These are phyloP conservation scores for Spencermartinsiella ligniputridi DNA, from an alignment of 1,139 yeast genomes.

Conservation along the genomic window DNA sequence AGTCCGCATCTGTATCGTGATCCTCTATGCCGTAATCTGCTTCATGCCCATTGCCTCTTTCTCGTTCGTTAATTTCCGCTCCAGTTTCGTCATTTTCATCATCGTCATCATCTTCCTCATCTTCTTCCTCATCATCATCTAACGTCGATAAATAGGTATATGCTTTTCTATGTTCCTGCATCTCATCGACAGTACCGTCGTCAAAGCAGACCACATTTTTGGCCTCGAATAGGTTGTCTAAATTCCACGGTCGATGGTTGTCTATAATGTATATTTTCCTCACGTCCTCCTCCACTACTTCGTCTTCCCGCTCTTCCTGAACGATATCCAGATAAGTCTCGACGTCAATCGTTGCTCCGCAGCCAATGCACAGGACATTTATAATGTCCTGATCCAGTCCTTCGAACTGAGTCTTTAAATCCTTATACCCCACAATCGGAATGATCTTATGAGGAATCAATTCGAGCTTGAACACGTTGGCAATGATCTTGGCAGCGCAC, in stretches of 20 bases:
- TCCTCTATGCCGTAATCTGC: slow-evolving; percentile 38
- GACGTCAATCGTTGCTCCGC: slow-evolving; percentile 92
- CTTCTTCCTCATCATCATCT: slow-evolving; percentile 32
- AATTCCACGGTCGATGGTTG: slow-evolving; percentile 94
- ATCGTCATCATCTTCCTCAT: slow-evolving; percentile 26
- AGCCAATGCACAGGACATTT: slow-evolving; percentile 78
- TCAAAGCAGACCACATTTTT: slow-evolving; percentile 78
- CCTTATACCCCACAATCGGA: slow-evolving; percentile 93
- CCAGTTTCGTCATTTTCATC: slow-evolving; percentile 16
- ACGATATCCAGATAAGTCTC: slow-evolving; percentile 72
- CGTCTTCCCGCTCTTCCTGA: slow-evolving; percentile 33
- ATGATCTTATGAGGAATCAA: slow-evolving; percentile 82
- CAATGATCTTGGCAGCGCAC: slow-evolving; percentile 78
- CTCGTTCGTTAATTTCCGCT: slow-evolving; percentile 1
- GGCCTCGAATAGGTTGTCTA: slow-evolving; percentile 87
- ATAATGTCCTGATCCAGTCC: slow-evolving; percentile 71
- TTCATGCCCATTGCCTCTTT: slow-evolving; percentile 28
- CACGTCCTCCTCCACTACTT: slow-evolving; percentile 25
- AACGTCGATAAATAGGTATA: slow-evolving; percentile 26
- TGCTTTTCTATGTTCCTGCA: slow-evolving; percentile 27
- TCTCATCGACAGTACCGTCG: slow-evolving; percentile 61
- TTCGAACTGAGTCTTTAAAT: slow-evolving; percentile 58
- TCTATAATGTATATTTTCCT: slow-evolving; percentile 76
- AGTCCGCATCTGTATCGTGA: slow-evolving; percentile 16
- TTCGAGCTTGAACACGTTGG: slow-evolving; percentile 69